Evolutionary conservation across 352 stramenopile species (phyloP).

Genomic region (Pythium guiyangense): DNA sequence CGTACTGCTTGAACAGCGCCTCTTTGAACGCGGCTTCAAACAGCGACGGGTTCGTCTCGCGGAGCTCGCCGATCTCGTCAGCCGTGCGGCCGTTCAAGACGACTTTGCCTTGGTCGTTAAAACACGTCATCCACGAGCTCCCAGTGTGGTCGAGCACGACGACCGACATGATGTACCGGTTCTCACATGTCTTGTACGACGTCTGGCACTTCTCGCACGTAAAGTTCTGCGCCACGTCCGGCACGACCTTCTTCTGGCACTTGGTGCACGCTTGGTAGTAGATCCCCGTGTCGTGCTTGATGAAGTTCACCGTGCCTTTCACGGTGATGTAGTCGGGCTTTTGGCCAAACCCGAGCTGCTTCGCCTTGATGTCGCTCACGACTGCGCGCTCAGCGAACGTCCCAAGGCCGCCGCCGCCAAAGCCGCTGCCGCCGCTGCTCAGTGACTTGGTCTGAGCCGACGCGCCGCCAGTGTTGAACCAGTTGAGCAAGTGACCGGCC

Average conservation of each 20-base stretch:
- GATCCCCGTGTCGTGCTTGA: conserved; percentile 93
- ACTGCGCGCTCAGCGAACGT: conserved; percentile 86
- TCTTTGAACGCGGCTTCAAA: conserved; percentile 95
- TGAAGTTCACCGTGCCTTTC: conserved; percentile 95
- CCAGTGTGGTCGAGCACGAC: conserved; percentile 92
- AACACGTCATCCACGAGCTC: conserved; percentile 94
- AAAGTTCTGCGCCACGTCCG: conserved; percentile 93
- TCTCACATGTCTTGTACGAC: conserved; percentile 91
- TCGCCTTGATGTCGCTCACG: conserved; percentile 93
- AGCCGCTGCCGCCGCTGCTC: conserved; percentile 61
- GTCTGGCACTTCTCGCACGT: conserved; percentile 96
- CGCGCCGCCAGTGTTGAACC: conserved; percentile 78
- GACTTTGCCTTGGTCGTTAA: conserved; percentile 96
- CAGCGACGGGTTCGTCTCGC: conserved; percentile 76
- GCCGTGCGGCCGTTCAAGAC: conserved; percentile 90
- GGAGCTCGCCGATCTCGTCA: conserved; percentile 89
- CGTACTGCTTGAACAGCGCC: conserved; percentile 88
- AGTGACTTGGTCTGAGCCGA: conserved; percentile 71
- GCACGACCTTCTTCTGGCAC: conserved; percentile 90
- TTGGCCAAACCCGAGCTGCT: conserved; percentile 92
- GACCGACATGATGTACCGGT: conserved; percentile 95
- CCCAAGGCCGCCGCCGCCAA: conserved; percentile 69
- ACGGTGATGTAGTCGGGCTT: conserved; percentile 97
- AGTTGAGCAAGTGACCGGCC: conserved; percentile 77
- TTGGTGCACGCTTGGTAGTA: conserved; percentile 88